A percentile compares a stretch with the other conserved stretches of the same genome.
phyloP scores from a whole-genome alignment of 805 yeast genomes.

The Yarrowia osloensis region DNA sequence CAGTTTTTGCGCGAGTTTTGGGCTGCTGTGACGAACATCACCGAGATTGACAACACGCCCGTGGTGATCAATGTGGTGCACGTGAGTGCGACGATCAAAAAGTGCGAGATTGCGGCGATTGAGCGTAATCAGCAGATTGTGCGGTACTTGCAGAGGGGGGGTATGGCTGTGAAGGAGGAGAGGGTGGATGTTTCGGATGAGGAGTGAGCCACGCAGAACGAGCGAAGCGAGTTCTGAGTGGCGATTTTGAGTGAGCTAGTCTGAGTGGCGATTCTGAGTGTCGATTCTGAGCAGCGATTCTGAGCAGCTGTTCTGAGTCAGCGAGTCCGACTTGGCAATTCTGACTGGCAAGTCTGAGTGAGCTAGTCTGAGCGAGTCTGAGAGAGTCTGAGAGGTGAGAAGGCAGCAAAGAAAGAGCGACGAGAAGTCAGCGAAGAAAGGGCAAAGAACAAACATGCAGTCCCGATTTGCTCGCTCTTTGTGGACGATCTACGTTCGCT shows the following conservation, averaged over 20 bases:
- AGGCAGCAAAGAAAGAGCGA: too few species aligned
- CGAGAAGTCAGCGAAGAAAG: too few species aligned
- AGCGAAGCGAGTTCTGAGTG: background rate
- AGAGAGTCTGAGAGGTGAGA: too few species aligned
- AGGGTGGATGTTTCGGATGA: constrained; percentile 4
- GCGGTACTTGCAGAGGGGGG: background rate
- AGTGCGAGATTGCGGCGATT: constrained; percentile 73
- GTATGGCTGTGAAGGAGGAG: background rate
- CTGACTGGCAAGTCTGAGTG: too few species aligned
- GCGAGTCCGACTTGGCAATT: too few species aligned
- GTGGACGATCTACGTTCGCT: too few species aligned
- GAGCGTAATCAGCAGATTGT: constrained; percentile 13
- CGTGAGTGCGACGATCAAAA: constrained; percentile 84
- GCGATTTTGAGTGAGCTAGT: background rate
- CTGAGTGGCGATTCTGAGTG: too few species aligned
- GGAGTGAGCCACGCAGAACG: background rate
- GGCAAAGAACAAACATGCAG: too few species aligned
- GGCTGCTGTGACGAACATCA: constrained; percentile 57
- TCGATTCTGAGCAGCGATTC: too few species aligned
- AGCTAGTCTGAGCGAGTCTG: too few species aligned
- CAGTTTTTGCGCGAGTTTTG: constrained; percentile 62
- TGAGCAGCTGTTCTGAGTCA: too few species aligned
- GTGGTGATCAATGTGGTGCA: constrained; percentile 64
- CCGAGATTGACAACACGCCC: constrained; percentile 50
- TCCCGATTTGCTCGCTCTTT: too few species aligned